phyloP scores from a whole-genome alignment of 108 stramenopile genomes.

The Skeletonema grethae region DNA sequence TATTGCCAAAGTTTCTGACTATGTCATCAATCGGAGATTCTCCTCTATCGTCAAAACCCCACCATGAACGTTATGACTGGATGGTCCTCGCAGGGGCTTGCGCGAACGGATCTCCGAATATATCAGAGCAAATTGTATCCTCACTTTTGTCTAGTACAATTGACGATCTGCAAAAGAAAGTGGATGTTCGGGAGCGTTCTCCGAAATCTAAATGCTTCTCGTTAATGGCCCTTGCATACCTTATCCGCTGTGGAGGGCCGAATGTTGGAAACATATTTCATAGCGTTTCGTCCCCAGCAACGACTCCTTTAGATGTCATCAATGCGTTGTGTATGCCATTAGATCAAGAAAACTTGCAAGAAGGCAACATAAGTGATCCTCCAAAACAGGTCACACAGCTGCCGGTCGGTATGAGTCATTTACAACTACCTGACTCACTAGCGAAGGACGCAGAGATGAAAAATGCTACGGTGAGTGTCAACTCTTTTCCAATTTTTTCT shows the following conservation, averaged over 20 bases:
- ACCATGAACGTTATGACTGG: slow-evolving; percentile 43
- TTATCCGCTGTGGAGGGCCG: slow-evolving; percentile 38
- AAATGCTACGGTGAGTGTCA: slow-evolving; percentile 30
- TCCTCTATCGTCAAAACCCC: not conserved
- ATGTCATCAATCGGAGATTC: slow-evolving; percentile 33
- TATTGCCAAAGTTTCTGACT: slow-evolving; percentile 29
- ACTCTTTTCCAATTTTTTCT: not conserved
- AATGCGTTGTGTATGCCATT: slow-evolving; percentile 37
- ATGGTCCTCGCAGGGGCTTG: slow-evolving; percentile 48
- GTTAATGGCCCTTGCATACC: slow-evolving; percentile 43
- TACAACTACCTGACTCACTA: slow-evolving; percentile 31
- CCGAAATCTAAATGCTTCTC: slow-evolving; percentile 13
- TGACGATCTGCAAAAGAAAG: slow-evolving; percentile 9
- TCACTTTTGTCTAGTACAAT: slow-evolving; percentile 22
- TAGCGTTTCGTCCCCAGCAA: slow-evolving; percentile 10
- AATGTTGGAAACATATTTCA: slow-evolving; percentile 46
- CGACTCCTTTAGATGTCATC: slow-evolving; percentile 30
- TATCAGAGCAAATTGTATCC: slow-evolving; percentile 36
- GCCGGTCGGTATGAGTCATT: slow-evolving; percentile 40
- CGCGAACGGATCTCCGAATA: slow-evolving; percentile 30
- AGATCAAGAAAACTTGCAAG: not conserved
- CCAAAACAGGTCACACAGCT: slow-evolving; percentile 13
- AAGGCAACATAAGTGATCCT: not conserved
- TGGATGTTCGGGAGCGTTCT: not conserved
- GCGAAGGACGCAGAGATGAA: slow-evolving; percentile 30